Evolutionary conservation across 2,329 filamentous ascomycete species (phyloP).

Genomic region (Beauveria pseudobassiana): DNA sequence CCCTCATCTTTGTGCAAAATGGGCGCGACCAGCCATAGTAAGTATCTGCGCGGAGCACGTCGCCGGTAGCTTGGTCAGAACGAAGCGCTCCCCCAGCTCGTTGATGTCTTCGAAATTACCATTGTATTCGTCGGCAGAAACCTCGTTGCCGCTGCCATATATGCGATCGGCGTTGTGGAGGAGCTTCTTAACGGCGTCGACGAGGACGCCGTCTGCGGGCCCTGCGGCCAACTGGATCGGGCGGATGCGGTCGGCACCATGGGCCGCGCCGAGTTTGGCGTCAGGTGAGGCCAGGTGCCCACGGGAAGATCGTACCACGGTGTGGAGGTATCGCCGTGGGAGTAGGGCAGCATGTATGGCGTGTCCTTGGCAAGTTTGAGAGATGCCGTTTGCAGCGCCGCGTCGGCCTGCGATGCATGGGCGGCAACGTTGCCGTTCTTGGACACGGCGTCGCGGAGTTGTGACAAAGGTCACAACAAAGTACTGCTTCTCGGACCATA

Average conservation of each 20-base stretch:
- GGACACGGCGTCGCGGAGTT: slow-evolving; percentile 52
- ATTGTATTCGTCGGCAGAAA: not conserved
- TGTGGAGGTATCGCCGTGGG: slow-evolving; percentile 65
- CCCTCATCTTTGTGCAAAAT: slow-evolving; percentile 77
- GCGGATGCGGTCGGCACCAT: slow-evolving; percentile 65
- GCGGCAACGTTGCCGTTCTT: slow-evolving; percentile 12
- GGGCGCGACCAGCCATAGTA: slow-evolving; percentile 83
- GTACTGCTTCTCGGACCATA: slow-evolving; percentile 65
- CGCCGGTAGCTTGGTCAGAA: slow-evolving; percentile 58
- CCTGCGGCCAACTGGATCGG: slow-evolving; percentile 64
- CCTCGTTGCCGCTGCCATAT: slow-evolving; percentile 43
- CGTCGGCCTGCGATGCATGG: slow-evolving; percentile 11
- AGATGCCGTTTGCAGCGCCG: slow-evolving; percentile 14
- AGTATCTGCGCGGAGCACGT: slow-evolving; percentile 58
- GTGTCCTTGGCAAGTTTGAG: slow-evolving; percentile 42
- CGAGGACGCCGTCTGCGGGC: slow-evolving; percentile 58
- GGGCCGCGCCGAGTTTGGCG: slow-evolving; percentile 65
- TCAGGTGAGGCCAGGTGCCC: slow-evolving; percentile 69
- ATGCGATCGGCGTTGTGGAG: slow-evolving; percentile 63
- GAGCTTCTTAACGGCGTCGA: slow-evolving; percentile 61
- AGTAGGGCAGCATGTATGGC: slow-evolving; percentile 65
- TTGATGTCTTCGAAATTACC: slow-evolving; percentile 52
- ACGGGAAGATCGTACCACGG: slow-evolving; percentile 80
- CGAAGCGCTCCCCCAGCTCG: slow-evolving; percentile 62
- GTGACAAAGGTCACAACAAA: slow-evolving; percentile 47